Evolutionary conservation across 2,329 filamentous ascomycete genomes (phyloP), one percentile per base, ranked within the genome.

Genomic region (Thermomyces lanuginosus): DNA sequence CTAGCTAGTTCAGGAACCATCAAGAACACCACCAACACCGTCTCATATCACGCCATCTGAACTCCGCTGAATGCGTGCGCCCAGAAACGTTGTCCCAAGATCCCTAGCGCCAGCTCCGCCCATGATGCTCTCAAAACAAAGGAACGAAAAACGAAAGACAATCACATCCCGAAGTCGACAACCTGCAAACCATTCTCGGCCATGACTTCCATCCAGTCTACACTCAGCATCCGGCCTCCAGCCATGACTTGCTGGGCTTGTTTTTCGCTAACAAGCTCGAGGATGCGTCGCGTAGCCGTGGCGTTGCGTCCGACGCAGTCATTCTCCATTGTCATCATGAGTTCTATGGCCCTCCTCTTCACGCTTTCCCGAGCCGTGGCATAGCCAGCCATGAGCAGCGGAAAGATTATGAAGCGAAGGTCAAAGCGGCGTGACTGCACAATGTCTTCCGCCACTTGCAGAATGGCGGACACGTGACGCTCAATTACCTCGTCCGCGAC

Each of bases 371-470:
- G 49, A 1, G 40, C 45, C 2, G 51, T 46, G 7, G 57, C 56
- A 10, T 60, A 53, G 3, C 64, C 66, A 0, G 64, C 61, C 31
- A 70, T 55, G 39, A 70, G 69, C 0, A 68, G 36, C 0, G 66
- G 64, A 33, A 69, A 68, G 2, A 64, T 50, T 4, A 63, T 40
- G 30, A 61, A 61, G 12, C 59, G 53, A 9, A 54, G 51, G 22
- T 61, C 53, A 8, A 53, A 47, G 7, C 51, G 51, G 4, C 46
- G 46, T 2, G 44, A 42, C 10, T 48, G 45, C 4, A 59, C 40
- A 2, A 61, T 53, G 6, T 47, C 44, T 16, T 53, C 46, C 4
- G 57, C 55, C 8, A 62, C 46, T 6, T 55, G 47, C 2, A 66
- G 41, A 24, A 69, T 63, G 21, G 56, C 48, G 7, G 44, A 39